Base-by-base conservation (phyloP, 345 rosid species). In the rapeseed (Brassica napus) region DNA sequence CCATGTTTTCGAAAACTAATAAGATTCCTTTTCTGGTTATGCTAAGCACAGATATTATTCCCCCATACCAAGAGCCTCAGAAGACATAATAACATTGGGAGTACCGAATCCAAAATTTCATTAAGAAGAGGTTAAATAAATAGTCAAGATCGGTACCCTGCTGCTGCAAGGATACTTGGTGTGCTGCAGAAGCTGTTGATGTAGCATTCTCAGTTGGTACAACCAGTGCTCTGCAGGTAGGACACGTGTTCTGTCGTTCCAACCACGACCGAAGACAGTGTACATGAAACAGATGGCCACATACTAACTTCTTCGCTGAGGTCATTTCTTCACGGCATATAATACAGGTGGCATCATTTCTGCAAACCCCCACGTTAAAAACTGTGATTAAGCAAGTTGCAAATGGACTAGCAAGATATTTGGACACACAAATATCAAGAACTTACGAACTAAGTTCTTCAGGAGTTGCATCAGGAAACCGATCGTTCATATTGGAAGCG, bases 321-420 rank as follows among this genome's bases (percentile, higher is more conserved):
- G 89, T 92, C 98, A 92, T 94, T 92, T 94, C 98, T 84, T 94
- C 98, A 68, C 97, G 98, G 74, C 98, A 92, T 57, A 94, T 91
- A 77, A 94, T 94, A 82, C 98, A 94, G 30, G 98, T 94, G 52
- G 90, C 93, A 44, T 94, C 98, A 77, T 86, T 89, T 88, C 98
- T 94, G 92, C 83, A 85, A 23, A 80, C 37, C 77, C 77, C 83
- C 86, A 21, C 8, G 69, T 14, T 79, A 83, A 60, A 24, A 76
- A 65, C 57, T 61, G 82, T 62, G 24, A 65, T 0, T 14, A 47
- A 47, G 55, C 55, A 47, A 62, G 28, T 58, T 44, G 69, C 49
- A 37, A 44, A 68, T 42, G 23, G 9, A 71, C 65, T 71, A 2
- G 10, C 39, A 52, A 52, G 61, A 49, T 37, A 54, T 6, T 4